A percentile compares a stretch with the other conserved stretches of the same genome.
These are phyloP conservation scores for Stylosanthes scabra DNA, from an alignment of 331 rosid species.

Conservation along the genomic window DNA sequence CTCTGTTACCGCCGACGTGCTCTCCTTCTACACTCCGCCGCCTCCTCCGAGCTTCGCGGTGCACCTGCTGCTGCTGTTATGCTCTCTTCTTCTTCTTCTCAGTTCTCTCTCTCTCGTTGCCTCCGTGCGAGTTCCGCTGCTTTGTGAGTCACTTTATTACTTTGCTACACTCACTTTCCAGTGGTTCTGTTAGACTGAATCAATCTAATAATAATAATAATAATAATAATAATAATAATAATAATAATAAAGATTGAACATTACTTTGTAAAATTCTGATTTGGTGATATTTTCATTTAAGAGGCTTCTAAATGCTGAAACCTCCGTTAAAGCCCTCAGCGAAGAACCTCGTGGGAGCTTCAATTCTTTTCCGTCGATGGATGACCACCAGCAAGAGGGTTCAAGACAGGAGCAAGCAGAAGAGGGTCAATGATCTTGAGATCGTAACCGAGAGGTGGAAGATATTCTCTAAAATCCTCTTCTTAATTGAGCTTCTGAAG, in stretches of 20 bases:
- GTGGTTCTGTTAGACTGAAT: background rate
- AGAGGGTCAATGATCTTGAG: slow-evolving; percentile 78
- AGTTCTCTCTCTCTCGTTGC: background rate
- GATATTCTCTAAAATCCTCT: slow-evolving; percentile 54
- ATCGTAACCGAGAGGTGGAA: slow-evolving; percentile 78
- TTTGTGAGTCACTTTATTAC: background rate
- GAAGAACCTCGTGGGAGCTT: background rate
- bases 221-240: too few species aligned
- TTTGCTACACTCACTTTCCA: background rate
- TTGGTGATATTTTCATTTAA: too few species aligned
- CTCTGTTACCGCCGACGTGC: too few species aligned
- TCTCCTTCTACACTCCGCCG: too few species aligned
- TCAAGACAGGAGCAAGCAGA: slow-evolving; percentile 58
- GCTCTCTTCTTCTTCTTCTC: background rate
- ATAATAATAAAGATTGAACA: too few species aligned
- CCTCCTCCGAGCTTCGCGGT: too few species aligned
- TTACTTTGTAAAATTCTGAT: too few species aligned
- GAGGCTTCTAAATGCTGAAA: background rate
- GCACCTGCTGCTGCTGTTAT: too few species aligned
- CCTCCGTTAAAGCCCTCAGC: background rate
- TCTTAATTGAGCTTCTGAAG: slow-evolving; percentile 67
- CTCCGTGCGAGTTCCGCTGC: too few species aligned
- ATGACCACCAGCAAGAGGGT: slow-evolving; percentile 57
- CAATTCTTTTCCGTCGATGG: slow-evolving; percentile 31
- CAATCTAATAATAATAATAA: too few species aligned